Evolutionary conservation across 768 basidiomycete genomes (phyloP).

Genomic region (Lentinula edodes): DNA sequence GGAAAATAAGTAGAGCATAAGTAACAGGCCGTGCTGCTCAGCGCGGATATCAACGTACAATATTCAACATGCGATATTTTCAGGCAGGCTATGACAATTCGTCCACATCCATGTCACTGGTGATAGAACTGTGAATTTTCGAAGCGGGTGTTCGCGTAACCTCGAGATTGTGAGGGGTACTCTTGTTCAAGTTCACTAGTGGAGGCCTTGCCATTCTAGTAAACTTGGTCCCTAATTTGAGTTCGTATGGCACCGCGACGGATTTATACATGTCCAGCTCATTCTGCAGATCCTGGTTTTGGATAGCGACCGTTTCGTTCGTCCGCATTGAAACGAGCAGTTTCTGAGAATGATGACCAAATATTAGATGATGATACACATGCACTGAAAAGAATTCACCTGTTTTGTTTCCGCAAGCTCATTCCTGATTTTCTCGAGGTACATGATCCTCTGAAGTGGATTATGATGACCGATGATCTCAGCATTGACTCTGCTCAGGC

Average conservation of each 20-base stretch:
- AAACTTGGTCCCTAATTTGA: conserved; percentile 50
- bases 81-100: conserved; percentile 22
- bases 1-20: not conserved
- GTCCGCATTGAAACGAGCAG: conserved; percentile 41
- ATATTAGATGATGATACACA: too few relatives aligned
- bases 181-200: conserved; percentile 38
- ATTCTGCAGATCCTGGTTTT: conserved; percentile 41
- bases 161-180: conserved; percentile 5
- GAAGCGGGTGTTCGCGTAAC: not conserved
- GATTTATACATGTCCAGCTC: conserved; percentile 62
- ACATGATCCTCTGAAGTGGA: conserved; percentile 79
- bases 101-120: conserved; percentile 48
- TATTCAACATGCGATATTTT: too few relatives aligned
- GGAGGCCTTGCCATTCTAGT: conserved; percentile 47
- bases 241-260: conserved; percentile 39
- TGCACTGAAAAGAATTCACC: conserved; percentile 33
- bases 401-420: conserved; percentile 81
- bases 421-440: conserved; percentile 76
- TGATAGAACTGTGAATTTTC: not conserved
- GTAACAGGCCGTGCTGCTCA: too few relatives aligned
- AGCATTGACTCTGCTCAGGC: conserved; percentile 78
- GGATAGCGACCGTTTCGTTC: conserved; percentile 36
- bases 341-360: conserved; percentile 30
- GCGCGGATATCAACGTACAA: too few relatives aligned
- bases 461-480: conserved; percentile 83